Evolutionary conservation across 1,284 basidiomycete genomes (phyloP).

Genomic region (Xerocomus amazonicus): DNA sequence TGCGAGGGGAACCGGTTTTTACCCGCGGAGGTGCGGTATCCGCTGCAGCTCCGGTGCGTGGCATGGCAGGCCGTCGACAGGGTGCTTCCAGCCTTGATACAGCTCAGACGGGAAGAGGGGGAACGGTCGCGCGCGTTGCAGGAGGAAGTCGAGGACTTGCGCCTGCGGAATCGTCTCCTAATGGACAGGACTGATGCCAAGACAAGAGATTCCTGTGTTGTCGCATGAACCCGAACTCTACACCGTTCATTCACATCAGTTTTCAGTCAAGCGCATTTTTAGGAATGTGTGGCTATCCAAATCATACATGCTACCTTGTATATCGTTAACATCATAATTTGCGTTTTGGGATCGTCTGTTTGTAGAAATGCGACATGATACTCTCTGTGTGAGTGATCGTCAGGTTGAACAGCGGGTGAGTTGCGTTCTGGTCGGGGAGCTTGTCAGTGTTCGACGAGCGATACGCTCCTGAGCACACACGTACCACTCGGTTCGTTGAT

Average conservation of each 20-base stretch:
- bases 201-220: constrained; percentile 25
- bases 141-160: constrained; percentile 51
- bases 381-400: constrained; percentile 70
- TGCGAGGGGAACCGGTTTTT: constrained; percentile 22
- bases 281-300: not conserved
- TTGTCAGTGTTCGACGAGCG: not conserved
- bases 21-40: constrained; percentile 15
- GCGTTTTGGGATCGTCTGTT: constrained; percentile 46
- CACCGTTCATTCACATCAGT: too few species aligned
- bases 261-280: too few species aligned
- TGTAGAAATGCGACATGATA: constrained; percentile 78
- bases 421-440: constrained; percentile 64
- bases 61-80: constrained; percentile 45
- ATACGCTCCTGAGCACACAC: constrained; percentile 28
- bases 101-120: constrained; percentile 47
- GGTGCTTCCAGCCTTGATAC: constrained; percentile 47
- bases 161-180: constrained; percentile 43
- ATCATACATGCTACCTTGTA: constrained; percentile 5
- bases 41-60: constrained; percentile 33
- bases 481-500: constrained; percentile 64
- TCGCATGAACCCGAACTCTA: constrained; percentile 10
- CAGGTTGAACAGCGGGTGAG: constrained; percentile 85
- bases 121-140: constrained; percentile 39
- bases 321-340: constrained; percentile 6
- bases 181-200: constrained; percentile 32